Conservation (phyloP, 352 stramenopile genomes). For the Pythium volutum region DNA sequence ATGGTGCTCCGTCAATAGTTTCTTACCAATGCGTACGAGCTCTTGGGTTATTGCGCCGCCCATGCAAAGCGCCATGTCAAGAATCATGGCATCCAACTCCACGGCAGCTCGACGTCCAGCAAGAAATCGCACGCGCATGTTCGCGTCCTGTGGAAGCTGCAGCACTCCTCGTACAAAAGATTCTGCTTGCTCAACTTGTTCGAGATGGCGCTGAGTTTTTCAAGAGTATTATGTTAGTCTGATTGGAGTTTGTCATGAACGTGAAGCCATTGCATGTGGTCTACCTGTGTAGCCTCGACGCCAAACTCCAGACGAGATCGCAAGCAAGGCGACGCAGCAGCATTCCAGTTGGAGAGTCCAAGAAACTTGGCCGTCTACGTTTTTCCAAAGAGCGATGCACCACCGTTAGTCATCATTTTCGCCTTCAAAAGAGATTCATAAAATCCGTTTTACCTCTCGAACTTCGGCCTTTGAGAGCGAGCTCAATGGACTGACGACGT, state of each 20-base stretch:
- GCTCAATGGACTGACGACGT: slow-evolving; percentile 90
- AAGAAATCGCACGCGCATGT: slow-evolving; percentile 78
- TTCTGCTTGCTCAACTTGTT: slow-evolving; percentile 67
- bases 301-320: slow-evolving; percentile 94
- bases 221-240: not conserved
- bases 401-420: not conserved
- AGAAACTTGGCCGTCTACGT: slow-evolving; percentile 81
- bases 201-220: slow-evolving; percentile 35
- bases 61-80: slow-evolving; percentile 1
- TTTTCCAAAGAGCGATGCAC: not conserved
- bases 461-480: slow-evolving; percentile 90
- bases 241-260: not conserved
- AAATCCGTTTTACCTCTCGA: slow-evolving; percentile 35
- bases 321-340: slow-evolving; percentile 94
- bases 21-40: slow-evolving; percentile 14
- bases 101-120: slow-evolving; percentile 66
- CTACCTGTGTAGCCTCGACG: slow-evolving; percentile 86
- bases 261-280: not conserved
- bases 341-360: slow-evolving; percentile 94
- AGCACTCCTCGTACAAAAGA: slow-evolving; percentile 54
- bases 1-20: not conserved
- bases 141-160: slow-evolving; percentile 40
- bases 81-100: slow-evolving; percentile 22
- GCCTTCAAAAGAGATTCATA: not conserved
- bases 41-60: not conserved